Percentiles rank a stretch among this genome's conserved stretches.
phyloP scores from a whole-genome alignment of 495 filamentous ascomycete genomes.

The Aspergillus campestris region DNA sequence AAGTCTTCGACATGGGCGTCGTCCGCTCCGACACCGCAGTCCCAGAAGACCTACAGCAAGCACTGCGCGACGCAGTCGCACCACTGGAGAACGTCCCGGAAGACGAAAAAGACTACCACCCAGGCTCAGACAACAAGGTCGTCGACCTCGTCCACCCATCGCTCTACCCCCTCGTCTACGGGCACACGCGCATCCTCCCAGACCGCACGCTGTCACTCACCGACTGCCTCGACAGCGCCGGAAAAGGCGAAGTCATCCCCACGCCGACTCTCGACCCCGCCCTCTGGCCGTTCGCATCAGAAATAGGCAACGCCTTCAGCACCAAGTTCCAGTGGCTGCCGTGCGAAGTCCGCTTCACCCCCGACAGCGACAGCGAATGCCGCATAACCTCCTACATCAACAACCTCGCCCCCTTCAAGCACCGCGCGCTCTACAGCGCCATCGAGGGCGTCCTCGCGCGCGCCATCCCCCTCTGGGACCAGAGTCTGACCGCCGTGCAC shows the following conservation, averaged over 20 bases:
- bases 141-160: conserved; percentile 56
- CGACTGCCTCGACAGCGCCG: conserved; percentile 30
- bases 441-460: conserved; percentile 42
- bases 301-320: conserved; percentile 8
- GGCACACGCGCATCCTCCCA: conserved; percentile 37
- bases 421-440: conserved; percentile 40
- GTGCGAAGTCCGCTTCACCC: conserved; percentile 40
- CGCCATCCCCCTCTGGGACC: conserved; percentile 48
- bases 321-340: conserved; percentile 53
- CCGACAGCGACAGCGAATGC: conserved; percentile 13
- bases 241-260: conserved; percentile 28
- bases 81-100: conserved; percentile 39
- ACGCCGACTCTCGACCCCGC: conserved; percentile 5
- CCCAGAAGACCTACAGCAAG: conserved; percentile 14
- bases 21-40: conserved; percentile 32
- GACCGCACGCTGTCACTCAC: conserved; percentile 28
- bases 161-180: conserved; percentile 51
- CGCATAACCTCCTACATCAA: conserved; percentile 48
- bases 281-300: background rate
- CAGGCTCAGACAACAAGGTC: conserved; percentile 44
- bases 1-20: conserved; percentile 21
- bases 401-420: conserved; percentile 44
- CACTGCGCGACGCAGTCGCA: conserved; percentile 15
- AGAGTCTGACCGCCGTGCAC: conserved; percentile 13
- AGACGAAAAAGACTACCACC: conserved; percentile 49